Evolutionary conservation across 495 filamentous ascomycete species (phyloP).

Genomic region (Xylaria telfairii): DNA sequence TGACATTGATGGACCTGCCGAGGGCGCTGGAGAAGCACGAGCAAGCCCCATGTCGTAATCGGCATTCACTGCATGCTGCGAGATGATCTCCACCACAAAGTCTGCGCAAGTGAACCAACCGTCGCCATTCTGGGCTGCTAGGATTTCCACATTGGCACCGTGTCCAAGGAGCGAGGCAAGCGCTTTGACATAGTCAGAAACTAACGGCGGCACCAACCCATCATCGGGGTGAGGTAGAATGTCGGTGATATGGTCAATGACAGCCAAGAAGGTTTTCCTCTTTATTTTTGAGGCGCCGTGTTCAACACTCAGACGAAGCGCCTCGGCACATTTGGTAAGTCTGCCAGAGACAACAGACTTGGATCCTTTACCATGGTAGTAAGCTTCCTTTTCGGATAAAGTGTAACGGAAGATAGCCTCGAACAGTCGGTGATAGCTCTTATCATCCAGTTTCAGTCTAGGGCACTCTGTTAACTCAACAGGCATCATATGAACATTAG

Average conservation of each 20-base stretch:
- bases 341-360: slow-evolving; percentile 58
- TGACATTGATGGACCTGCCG: slow-evolving; percentile 33
- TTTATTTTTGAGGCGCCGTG: slow-evolving; percentile 71
- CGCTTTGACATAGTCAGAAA: slow-evolving; percentile 78
- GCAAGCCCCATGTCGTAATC: slow-evolving; percentile 42
- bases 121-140: slow-evolving; percentile 55
- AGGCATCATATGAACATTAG: slow-evolving; percentile 9
- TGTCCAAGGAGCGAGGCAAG: slow-evolving; percentile 72
- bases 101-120: slow-evolving; percentile 72
- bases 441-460: slow-evolving; percentile 61
- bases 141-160: slow-evolving; percentile 77
- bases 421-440: slow-evolving; percentile 78
- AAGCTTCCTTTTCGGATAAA: slow-evolving; percentile 68
- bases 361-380: slow-evolving; percentile 61
- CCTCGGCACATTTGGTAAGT: slow-evolving; percentile 72
- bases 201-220: slow-evolving; percentile 72
- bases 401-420: slow-evolving; percentile 78
- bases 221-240: slow-evolving; percentile 67
- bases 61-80: slow-evolving; percentile 47
- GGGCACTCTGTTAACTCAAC: slow-evolving; percentile 28
- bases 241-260: slow-evolving; percentile 83
- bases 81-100: slow-evolving; percentile 67
- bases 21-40: slow-evolving; percentile 52
- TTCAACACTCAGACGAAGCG: slow-evolving; percentile 72
- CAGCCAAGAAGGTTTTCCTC: slow-evolving; percentile 74